phyloP scores from a whole-genome alignment of 768 basidiomycete genomes.

The Holtermannia corniformis region DNA sequence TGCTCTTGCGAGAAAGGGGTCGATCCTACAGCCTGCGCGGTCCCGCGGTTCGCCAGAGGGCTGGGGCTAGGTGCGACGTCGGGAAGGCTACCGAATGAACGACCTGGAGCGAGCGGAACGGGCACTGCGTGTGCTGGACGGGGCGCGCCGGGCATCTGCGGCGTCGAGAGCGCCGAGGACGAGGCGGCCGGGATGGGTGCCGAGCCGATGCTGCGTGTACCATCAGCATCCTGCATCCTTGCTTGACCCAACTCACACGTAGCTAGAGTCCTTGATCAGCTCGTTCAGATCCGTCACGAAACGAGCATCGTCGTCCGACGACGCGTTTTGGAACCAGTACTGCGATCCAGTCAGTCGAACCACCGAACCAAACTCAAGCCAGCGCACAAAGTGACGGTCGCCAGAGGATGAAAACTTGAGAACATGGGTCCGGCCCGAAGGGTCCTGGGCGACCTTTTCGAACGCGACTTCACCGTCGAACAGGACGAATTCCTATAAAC shows the following conservation, averaged over 20 bases:
- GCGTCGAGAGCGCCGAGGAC: conserved; percentile 9
- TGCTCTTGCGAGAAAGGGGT: conserved; percentile 2
- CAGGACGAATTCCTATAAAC: conserved; percentile 65
- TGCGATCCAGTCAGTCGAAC: neutral
- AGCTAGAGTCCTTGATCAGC: conserved; percentile 30
- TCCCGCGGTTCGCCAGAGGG: neutral
- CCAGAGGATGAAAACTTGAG: conserved; percentile 86
- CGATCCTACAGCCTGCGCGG: neutral
- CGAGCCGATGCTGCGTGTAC: conserved; percentile 7
- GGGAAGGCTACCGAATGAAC: neutral
- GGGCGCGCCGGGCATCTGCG: conserved; percentile 25
- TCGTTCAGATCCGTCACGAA: conserved; percentile 29
- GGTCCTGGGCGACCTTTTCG: conserved; percentile 58
- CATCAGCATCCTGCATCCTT: no score
- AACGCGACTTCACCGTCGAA: conserved; percentile 81
- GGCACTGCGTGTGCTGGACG: conserved; percentile 15
- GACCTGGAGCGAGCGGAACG: conserved; percentile 8
- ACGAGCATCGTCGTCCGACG: conserved; percentile 12
- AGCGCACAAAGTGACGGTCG: conserved; percentile 78
- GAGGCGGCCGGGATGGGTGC: conserved; percentile 9
- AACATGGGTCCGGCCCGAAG: conserved; percentile 65
- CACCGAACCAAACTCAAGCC: neutral
- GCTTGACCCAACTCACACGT: conserved; percentile 15
- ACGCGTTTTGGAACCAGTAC: conserved; percentile 39
- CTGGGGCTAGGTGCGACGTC: neutral